Evolutionary conservation across 345 rosid genomes (phyloP).

Genomic region (Luvunga scandens): DNA sequence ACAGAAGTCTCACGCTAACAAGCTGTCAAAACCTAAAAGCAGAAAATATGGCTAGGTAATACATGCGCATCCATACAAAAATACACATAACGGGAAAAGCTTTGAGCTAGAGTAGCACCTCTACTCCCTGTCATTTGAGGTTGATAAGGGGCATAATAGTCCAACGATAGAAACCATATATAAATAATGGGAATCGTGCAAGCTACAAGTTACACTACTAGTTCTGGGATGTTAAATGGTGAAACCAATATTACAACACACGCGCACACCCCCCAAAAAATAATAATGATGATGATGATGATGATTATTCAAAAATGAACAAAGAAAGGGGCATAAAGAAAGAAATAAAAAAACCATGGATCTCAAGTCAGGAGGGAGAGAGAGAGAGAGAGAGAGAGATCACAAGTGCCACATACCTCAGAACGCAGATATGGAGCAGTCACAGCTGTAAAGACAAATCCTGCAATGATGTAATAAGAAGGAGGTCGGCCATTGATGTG

Average conservation of each 20-base stretch:
- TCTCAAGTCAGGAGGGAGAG: not conserved
- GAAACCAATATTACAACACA: not conserved
- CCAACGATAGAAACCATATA: not conserved
- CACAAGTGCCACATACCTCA: constrained; percentile 50
- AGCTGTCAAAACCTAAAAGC: not conserved
- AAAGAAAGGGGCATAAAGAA: not conserved
- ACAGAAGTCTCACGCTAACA: not conserved
- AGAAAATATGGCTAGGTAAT: not conserved
- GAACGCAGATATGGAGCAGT: constrained; percentile 92
- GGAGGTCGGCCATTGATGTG: constrained; percentile 80
- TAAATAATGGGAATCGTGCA: not conserved
- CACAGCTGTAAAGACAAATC: constrained; percentile 81
- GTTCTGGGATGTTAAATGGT: not conserved
- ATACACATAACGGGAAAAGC: not conserved
- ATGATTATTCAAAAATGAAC: not conserved
- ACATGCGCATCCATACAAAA: too few species aligned
- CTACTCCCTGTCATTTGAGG: not conserved
- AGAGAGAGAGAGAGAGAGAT: not conserved
- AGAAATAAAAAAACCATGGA: constrained; percentile 1
- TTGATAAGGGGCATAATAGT: not conserved
- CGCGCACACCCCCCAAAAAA: too few species aligned
- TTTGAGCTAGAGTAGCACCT: not conserved
- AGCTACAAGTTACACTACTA: not conserved
- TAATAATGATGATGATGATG: not conserved
- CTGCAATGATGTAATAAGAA: constrained; percentile 86